Base-by-base conservation (phyloP, 768 basidiomycete species). In the Mycena crocata region DNA sequence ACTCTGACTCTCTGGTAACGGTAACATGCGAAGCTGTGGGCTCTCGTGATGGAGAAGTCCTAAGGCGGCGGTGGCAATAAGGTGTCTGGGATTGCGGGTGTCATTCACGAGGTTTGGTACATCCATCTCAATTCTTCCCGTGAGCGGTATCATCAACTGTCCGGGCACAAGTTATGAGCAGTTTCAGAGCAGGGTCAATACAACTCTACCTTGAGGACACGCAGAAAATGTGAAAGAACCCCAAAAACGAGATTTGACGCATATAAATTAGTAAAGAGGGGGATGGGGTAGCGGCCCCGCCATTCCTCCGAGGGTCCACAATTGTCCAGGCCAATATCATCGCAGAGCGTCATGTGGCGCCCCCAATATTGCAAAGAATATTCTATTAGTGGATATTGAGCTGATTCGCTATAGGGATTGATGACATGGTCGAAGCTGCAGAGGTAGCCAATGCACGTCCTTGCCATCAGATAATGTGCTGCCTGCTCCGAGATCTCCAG, bases 361-460 rank as follows among this genome's bases (percentile, higher is more conserved):
- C 23, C 23, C 51, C 51, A 52, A 34, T 24, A 35, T 21, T 5
- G 3, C 9, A 26, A 34, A 55, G 52, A 34, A 39, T 55, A 55
- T 1, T 2, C 6, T 8, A 37, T 21, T 10, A 55, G 52, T 39
- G 52, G 56, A 32, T 45, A 57, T 57, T 34, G 56, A 21, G 12
- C 19, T 1, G 23, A 31, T 4, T 28, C 28, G 2, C 5, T 28
- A 7, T 56, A 9, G 17, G 14, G 3, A 5, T 56, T 21, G 14
- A 42, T 4, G 21, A 21, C 39, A 2, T 35, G 37, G n/a, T 56
- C 40, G 39, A 56, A 44, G 57, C 57, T 59, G 42, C 58, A 49
- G 34, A 60, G 46, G 15, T 60, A 60, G 49, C 34, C 58, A 24
- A 60, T 50, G 31, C 58, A 60, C 5, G 45, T 35, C 24, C 30